phyloP scores from a whole-genome alignment of 495 filamentous ascomycete genomes.

The Xylaria nigripes region DNA sequence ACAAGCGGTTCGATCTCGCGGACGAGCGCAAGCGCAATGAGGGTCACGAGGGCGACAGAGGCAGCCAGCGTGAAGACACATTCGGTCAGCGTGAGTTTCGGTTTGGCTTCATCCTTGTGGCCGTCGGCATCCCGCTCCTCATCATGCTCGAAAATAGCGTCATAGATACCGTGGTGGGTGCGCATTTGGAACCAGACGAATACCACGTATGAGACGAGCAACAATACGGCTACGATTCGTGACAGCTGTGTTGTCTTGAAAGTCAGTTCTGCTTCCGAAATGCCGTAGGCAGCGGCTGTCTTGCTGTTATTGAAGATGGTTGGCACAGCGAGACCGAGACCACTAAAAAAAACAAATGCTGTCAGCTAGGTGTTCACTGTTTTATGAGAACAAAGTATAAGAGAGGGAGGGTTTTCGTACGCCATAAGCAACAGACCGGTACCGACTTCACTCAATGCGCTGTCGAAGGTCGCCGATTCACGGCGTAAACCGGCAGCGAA shows the following conservation, averaged over 20 bases:
- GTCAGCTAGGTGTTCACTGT: conserved; percentile 3
- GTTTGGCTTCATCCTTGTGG: conserved; percentile 52
- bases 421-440: conserved; percentile 74
- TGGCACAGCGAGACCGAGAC: conserved; percentile 74
- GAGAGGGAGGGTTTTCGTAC: conserved; percentile 27
- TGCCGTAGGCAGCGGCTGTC: conserved; percentile 27
- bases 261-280: conserved; percentile 33
- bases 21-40: conserved; percentile 78
- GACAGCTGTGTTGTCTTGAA: conserved; percentile 56
- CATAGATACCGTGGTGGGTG: conserved; percentile 74
- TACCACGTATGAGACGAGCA: conserved; percentile 69
- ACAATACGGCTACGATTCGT: conserved; percentile 65
- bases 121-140: conserved; percentile 63
- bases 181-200: conserved; percentile 76
- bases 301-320: conserved; percentile 66
- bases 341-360: conserved; percentile 27
- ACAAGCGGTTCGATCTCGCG: conserved; percentile 72
- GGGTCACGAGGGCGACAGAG: conserved; percentile 62
- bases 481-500: conserved; percentile 63
- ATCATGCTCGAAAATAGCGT: conserved; percentile 53
- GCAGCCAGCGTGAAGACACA: conserved; percentile 58
- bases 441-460: conserved; percentile 72
- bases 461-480: conserved; percentile 60
- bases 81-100: conserved; percentile 74
- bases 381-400: neutral